phyloP scores from a whole-genome alignment of 257 asterid species.

The Solanum ahanhuiri region DNA sequence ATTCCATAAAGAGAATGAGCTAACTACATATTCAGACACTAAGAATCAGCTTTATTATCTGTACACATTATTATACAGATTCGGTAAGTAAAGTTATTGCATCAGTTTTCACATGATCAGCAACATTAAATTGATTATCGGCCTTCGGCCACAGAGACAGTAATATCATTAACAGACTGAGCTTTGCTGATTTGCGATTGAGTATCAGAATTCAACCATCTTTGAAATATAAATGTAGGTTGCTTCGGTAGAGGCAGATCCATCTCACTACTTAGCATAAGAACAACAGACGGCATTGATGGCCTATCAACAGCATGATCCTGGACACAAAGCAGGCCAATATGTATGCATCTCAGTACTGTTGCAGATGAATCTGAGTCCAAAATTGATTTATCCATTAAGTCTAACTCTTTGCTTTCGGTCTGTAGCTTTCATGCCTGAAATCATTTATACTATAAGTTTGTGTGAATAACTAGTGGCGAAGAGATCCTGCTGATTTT shows the following conservation, averaged over 20 bases:
- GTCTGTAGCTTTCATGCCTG: neutral
- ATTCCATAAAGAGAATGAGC: too few relatives aligned
- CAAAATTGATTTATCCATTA: neutral
- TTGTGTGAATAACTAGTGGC: neutral
- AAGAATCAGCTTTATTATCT: neutral
- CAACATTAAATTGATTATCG: neutral
- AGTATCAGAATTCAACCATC: neutral
- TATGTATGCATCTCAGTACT: neutral
- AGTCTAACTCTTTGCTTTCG: neutral
- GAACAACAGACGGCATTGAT: neutral
- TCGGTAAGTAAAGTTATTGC: neutral
- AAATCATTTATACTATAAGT: neutral
- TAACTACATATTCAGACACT: neutral
- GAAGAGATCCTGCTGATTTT: neutral
- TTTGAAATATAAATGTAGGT: neutral
- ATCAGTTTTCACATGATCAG: neutral
- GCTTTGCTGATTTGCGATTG: neutral
- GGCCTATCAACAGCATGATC: neutral
- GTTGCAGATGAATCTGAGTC: neutral
- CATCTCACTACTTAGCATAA: neutral
- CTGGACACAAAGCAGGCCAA: neutral
- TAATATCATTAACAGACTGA: neutral
- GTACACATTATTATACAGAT: neutral
- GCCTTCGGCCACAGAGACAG: neutral
- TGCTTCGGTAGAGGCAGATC: neutral